Conservation (phyloP, 768 basidiomycete genomes). For the Trametes cinnabarina region DNA sequence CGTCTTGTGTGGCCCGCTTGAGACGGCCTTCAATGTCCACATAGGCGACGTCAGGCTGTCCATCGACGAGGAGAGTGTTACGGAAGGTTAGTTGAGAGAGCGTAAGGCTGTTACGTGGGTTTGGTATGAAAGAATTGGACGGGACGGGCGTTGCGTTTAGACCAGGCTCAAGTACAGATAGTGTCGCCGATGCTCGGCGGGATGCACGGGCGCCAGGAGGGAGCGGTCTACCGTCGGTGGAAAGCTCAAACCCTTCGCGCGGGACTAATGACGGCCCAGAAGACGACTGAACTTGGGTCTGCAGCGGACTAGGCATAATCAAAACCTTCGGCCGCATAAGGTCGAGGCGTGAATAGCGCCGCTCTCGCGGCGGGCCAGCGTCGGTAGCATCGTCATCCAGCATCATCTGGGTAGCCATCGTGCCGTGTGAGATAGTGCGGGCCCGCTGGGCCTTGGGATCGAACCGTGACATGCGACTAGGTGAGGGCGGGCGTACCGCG, state of each 20-base stretch:
- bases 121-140: conserved; percentile 75
- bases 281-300: conserved; percentile 37
- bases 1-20: conserved; percentile 75
- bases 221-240: conserved; percentile 72
- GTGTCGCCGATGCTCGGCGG: conserved; percentile 44
- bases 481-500: conserved; percentile 36
- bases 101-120: conserved; percentile 69
- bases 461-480: conserved; percentile 41
- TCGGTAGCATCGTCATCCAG: conserved; percentile 37
- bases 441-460: conserved; percentile 39
- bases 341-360: conserved; percentile 71
- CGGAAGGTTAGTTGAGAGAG: conserved; percentile 85
- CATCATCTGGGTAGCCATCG: conserved; percentile 63
- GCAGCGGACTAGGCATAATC: conserved; percentile 89
- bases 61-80: conserved; percentile 71
- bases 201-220: conserved; percentile 69
- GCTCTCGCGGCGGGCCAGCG: conserved; percentile 45
- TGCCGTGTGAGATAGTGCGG: conserved; percentile 46
- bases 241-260: conserved; percentile 60
- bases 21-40: conserved; percentile 57
- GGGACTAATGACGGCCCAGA: conserved; percentile 32
- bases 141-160: conserved; percentile 19
- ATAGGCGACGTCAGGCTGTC: conserved; percentile 60
- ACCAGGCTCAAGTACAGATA: conserved; percentile 32
- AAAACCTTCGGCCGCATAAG: conserved; percentile 88